A percentile compares a stretch with the other conserved stretches of the same genome.
These are phyloP conservation scores for Apiospora phragmitis DNA, from an alignment of 2,329 filamentous ascomycete genomes.

Conservation along the genomic window DNA sequence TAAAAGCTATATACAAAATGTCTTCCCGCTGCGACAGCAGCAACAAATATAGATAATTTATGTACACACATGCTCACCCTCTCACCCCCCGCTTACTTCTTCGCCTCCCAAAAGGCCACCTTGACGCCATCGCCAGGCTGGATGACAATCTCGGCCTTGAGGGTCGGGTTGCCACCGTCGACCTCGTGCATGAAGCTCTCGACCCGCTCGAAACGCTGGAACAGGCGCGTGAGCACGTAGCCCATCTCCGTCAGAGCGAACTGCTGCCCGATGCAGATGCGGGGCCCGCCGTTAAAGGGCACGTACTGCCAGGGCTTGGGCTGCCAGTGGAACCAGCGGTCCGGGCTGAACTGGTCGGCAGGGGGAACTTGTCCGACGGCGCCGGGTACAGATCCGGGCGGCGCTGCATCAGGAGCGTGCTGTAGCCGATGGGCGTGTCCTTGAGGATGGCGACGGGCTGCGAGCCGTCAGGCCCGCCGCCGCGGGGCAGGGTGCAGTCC, in stretches of 20 bases:
- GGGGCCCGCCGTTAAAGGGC: constrained; percentile 47
- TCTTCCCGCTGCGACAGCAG: not conserved
- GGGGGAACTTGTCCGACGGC: constrained; percentile 45
- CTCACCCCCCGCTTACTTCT: constrained; percentile 22
- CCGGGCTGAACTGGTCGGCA: constrained; percentile 59
- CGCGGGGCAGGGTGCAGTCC: constrained; percentile 74
- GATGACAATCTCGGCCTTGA: constrained; percentile 62
- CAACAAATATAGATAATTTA: not conserved
- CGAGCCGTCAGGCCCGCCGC: constrained; percentile 64
- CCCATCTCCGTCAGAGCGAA: constrained; percentile 77
- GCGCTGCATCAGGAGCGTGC: constrained; percentile 72
- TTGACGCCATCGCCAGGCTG: constrained; percentile 59
- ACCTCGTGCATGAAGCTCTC: constrained; percentile 57
- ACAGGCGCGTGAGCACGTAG: constrained; percentile 70
- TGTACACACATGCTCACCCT: not conserved
- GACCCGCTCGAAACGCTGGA: constrained; percentile 70
- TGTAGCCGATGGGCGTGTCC: constrained; percentile 67
- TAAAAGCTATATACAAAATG: not conserved
- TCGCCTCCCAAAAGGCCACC: constrained; percentile 55
- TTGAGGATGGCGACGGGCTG: constrained; percentile 66
- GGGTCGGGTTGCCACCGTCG: constrained; percentile 52
- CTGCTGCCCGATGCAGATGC: constrained; percentile 68
- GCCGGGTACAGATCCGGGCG: constrained; percentile 62
- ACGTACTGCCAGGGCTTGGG: constrained; percentile 71
- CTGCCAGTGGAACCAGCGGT: constrained; percentile 65